phyloP scores from a whole-genome alignment of 1,139 yeast genomes.

The Magnusiomyces ingens region DNA sequence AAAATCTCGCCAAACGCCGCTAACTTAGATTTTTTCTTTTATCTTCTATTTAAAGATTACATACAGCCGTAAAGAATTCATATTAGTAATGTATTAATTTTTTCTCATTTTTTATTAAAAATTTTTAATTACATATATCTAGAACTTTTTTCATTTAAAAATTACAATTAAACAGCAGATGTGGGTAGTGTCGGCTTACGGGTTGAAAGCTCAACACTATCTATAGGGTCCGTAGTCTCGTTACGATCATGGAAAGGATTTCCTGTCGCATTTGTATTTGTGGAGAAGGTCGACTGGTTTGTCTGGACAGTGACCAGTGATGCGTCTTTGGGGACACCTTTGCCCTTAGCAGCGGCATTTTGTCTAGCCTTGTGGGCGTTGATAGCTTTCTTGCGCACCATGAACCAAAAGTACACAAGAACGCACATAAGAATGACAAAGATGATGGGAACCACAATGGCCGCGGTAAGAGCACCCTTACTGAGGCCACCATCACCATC shows the following conservation, averaged over 20 bases:
- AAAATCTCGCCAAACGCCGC: too few species aligned
- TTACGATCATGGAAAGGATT: conserved; percentile 16
- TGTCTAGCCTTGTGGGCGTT: conserved; percentile 11
- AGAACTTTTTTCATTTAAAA: too few species aligned
- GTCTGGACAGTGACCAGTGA: conserved; percentile 2
- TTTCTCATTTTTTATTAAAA: not conserved
- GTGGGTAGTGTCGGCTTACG: conserved; percentile 6
- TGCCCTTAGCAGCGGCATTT: conserved; percentile 10
- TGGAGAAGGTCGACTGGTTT: conserved; percentile 10
- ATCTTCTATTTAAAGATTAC: too few species aligned
- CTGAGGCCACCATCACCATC: conserved; percentile 19
- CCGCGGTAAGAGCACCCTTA: conserved; percentile 34
- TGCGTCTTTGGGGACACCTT: conserved; percentile 5
- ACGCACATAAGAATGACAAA: conserved; percentile 23
- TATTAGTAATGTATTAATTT: not conserved
- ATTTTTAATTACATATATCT: not conserved
- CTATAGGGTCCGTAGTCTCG: conserved; percentile 1
- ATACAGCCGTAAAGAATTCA: not conserved
- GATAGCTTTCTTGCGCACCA: conserved; percentile 11
- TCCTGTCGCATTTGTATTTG: not conserved
- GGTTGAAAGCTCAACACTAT: conserved; percentile 9
- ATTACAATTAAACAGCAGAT: conserved; percentile 11
- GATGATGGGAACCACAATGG: conserved; percentile 40
- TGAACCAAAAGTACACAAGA: conserved; percentile 16
- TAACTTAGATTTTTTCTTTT: too few species aligned